Evolutionary conservation across 495 filamentous ascomycete genomes (phyloP).

Genomic region (Astrothelium subdiscretum): DNA sequence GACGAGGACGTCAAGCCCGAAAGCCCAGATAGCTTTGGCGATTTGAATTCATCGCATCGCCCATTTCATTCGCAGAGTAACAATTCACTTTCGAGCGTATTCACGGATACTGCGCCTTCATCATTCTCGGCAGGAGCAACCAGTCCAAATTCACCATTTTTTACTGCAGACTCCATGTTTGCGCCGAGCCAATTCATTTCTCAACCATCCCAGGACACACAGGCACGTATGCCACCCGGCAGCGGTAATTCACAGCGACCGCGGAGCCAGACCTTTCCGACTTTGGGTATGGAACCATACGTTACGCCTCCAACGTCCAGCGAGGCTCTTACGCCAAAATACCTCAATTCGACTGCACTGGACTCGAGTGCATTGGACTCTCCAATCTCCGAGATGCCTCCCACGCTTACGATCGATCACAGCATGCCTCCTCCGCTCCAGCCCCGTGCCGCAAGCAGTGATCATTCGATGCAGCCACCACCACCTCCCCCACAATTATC

Average conservation of each 20-base stretch:
- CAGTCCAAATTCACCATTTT: conserved; percentile 80
- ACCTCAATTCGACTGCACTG: conserved; percentile 45
- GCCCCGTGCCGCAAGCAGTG: neutral
- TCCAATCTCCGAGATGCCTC: conserved; percentile 47
- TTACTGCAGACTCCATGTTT: conserved; percentile 55
- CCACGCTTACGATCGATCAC: conserved; percentile 39
- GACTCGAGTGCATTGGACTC: conserved; percentile 37
- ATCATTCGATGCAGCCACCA: conserved; percentile 36
- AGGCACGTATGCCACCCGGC: conserved; percentile 46
- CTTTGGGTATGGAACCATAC: conserved; percentile 52
- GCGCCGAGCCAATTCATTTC: conserved; percentile 56
- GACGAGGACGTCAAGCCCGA: conserved; percentile 52
- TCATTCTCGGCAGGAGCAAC: conserved; percentile 63
- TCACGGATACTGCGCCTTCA: conserved; percentile 43
- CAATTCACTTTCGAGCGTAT: conserved; percentile 45
- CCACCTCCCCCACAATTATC: conserved; percentile 13
- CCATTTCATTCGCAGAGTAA: conserved; percentile 46
- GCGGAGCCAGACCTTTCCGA: conserved; percentile 84
- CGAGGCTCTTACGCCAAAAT: conserved; percentile 57
- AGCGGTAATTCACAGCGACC: conserved; percentile 56
- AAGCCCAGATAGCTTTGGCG: conserved; percentile 34
- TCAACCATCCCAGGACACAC: conserved; percentile 35
- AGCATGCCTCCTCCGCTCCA: conserved; percentile 31
- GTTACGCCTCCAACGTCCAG: conserved; percentile 50
- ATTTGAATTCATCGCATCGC: conserved; percentile 47